These are phyloP conservation scores for Saccharomycopsis schoenii DNA, from an alignment of 805 yeast genomes.

Conservation along the genomic window DNA sequence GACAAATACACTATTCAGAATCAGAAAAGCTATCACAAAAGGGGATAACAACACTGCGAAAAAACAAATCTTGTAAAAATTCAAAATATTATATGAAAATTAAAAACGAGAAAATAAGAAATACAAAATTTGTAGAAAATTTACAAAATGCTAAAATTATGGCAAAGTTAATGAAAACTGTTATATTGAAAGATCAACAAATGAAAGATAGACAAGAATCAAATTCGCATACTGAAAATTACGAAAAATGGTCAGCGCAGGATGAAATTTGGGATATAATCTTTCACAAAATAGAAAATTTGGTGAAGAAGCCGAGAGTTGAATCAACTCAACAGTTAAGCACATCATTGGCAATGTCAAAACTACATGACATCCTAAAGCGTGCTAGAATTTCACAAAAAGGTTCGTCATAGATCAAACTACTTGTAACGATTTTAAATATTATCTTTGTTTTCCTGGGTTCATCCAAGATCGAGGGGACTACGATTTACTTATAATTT, in stretches of 20 bases:
- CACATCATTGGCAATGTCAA: not conserved
- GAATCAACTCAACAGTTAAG: not conserved
- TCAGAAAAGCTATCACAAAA: not conserved
- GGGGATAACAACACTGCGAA: not conserved
- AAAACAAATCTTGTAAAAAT: not conserved
- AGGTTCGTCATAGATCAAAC: too few species aligned
- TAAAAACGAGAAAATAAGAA: not conserved
- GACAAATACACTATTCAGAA: not conserved
- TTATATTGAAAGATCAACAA: not conserved
- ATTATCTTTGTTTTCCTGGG: too few species aligned
- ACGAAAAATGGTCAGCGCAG: not conserved
- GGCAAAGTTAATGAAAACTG: not conserved
- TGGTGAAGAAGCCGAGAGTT: not conserved
- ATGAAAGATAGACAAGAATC: not conserved
- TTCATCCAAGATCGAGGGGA: too few species aligned
- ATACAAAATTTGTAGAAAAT: not conserved
- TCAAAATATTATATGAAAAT: not conserved
- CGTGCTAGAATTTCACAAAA: not conserved
- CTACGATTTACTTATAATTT: too few species aligned
- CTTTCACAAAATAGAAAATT: not conserved
- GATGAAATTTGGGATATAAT: not conserved
- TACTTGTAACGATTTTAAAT: too few species aligned
- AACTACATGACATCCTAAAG: not conserved
- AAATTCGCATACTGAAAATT: not conserved
- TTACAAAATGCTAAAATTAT: not conserved